Evolutionary conservation across 371 early-diverging fungal genomes (phyloP), one percentile per base, ranked within the genome.

Genomic region (Mucor circinelloides): DNA sequence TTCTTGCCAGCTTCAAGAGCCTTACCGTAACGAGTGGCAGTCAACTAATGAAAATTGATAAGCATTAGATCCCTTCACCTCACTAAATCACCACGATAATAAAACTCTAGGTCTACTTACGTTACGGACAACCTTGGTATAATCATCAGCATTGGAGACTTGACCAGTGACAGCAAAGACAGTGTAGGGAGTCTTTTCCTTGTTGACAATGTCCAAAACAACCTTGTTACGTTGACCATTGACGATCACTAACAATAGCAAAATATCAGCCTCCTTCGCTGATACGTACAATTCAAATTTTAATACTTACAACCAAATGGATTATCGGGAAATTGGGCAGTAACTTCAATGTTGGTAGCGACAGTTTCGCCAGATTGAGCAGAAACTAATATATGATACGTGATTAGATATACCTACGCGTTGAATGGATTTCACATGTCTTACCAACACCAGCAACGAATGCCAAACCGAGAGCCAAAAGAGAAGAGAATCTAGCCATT

Each of bases 201-300:
- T 80, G 69, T 80, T 83, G 21, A 63, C 69, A 30, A 83, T 58
- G 15, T 75, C 74, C 66, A 83, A 70, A 44, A 74, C 30, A 36
- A 83, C 76, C 63, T 78, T 76, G 71, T 83, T 83, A 50, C 76
- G 73, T 60, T 83, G 80, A 48, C 83, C 83, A 71, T 83, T 83
- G 46, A 74, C 72, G 46, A 83, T 80, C 56, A 80, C 83, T 83
- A 69, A 1, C 7, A 0, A 46, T 31, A n/a, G n/a, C n/a, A 27
- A 23, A n/a, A 10, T 13, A 40, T 36, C 13, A 36, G 13, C 2
- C 2, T 7, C 36, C 36, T 15, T 36, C 13, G 13, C 38, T 42
- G 19, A 15, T 63, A 13, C 56, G 32, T 15, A n/a, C 19, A 48
- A 10, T 15, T n/a, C 19, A 6, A 19, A 44, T n/a, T n/a, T 3